Base-by-base conservation (phyloP, 805 yeast species). In the Schwanniomyces pseudopolymorphus region DNA sequence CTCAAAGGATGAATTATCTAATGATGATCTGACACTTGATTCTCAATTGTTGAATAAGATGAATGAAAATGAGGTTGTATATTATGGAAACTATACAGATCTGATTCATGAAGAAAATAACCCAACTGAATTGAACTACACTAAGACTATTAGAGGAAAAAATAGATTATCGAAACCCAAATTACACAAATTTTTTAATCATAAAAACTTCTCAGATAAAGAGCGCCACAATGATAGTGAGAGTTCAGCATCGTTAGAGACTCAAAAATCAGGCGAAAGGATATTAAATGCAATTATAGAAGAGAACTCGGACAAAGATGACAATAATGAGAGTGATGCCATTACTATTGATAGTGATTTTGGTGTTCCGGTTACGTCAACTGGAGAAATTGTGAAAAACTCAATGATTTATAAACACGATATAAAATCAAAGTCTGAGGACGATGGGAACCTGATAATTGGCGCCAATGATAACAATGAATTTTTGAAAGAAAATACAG, bases 291-390 rank as follows among this genome's bases (percentile, higher is more conserved):
- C 22, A 36, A 19, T 36, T 10, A 36, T 19, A 13, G 22, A 36
- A 20, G 39, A 36, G 20, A 36, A 19, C 11, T 19, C 22, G 3
- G 25, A 36, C 9, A 36, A 36, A 20, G 22, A 19, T n/a, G 25
- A 20, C 2, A 36, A 20, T 20, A 19, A 36, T 35, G 50, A 45
- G 3, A 50, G 55, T 21, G 66, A 62, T 43, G 54, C 40, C 1
- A 42, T 58, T 13, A 60, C 67, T 6, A 58, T 64, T 25, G 67
- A 63, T 41, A 61, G 66, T 48, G 68, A 64, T 39, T 63, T 63
- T 48, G 67, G 66, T 0, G 66, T 61, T 6, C 62, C 66, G 1
- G 59, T 62, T 4, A 53, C 53, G 38, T 40, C 60, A 1, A 52
- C 42, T 7, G 67, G 66, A 1, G 50, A 57, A 19, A 64, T 60